Percentiles rank a stretch among this genome's conserved stretches.
Conservation (phyloP, 495 filamentous ascomycete species). For the Chaetomium fimeti region DNA sequence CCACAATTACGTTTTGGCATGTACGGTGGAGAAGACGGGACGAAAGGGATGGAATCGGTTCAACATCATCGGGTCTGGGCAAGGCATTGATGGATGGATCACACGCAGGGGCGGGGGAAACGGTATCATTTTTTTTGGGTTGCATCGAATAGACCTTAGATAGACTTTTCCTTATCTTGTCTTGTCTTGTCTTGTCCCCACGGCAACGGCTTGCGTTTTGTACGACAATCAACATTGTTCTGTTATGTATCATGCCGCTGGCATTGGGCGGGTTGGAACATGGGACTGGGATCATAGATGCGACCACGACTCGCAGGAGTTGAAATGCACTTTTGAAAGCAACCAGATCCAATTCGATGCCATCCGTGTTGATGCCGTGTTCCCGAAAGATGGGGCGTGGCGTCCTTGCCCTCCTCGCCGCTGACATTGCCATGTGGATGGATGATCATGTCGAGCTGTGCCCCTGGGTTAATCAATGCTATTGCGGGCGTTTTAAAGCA, state of each 20-base stretch:
- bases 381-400: too few relatives aligned
- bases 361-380: too few relatives aligned
- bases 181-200: constrained; percentile 6
- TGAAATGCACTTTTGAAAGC: constrained; percentile 1
- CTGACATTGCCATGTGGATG: too few relatives aligned
- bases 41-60: background rate
- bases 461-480: too few relatives aligned
- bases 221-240: constrained; percentile 6
- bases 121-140: constrained; percentile 3
- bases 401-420: too few relatives aligned
- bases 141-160: constrained; percentile 17
- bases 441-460: too few relatives aligned
- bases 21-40: background rate
- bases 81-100: background rate
- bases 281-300: constrained; percentile 9
- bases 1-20: constrained; percentile 11
- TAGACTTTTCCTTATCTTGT: constrained; percentile 4
- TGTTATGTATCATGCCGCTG: constrained; percentile 15
- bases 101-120: background rate
- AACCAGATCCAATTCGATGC: too few relatives aligned
- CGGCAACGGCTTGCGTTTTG: constrained; percentile 17
- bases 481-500: too few relatives aligned
- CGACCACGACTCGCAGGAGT: constrained; percentile 10
- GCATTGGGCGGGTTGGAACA: background rate
- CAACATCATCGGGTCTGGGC: background rate